Conservation (phyloP, 495 filamentous ascomycete species). For the Lophiostoma macrostomum region DNA sequence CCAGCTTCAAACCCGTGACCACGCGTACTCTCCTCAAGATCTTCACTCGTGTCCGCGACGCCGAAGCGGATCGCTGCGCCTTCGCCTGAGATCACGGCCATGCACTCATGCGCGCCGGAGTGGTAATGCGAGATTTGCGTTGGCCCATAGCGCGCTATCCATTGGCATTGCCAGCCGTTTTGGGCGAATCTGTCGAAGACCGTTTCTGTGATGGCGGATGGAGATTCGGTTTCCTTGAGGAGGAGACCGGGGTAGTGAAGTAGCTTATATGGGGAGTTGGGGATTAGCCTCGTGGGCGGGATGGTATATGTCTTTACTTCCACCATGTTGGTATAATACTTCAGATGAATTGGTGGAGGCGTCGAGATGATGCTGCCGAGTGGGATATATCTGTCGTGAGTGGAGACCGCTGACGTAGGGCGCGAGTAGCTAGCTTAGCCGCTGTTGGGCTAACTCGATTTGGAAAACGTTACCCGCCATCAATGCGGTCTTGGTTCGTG, state of each 20-base stretch:
- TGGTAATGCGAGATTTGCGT: conserved; percentile 44
- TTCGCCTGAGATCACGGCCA: conserved; percentile 41
- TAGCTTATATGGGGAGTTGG: conserved; percentile 38
- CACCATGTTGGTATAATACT: too few relatives aligned
- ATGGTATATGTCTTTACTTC: conserved; percentile 30
- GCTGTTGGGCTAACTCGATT: too few relatives aligned
- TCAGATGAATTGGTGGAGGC: too few relatives aligned
- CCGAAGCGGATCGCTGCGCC: conserved; percentile 41
- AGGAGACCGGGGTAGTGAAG: conserved; percentile 39
- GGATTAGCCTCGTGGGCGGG: conserved; percentile 37
- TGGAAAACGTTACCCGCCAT: too few relatives aligned
- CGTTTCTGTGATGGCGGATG: conserved; percentile 2
- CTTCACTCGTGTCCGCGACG: conserved; percentile 37
- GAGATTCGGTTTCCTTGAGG: conserved; percentile 5
- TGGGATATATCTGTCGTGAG: too few relatives aligned
- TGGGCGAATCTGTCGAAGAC: conserved; percentile 39
- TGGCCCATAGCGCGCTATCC: conserved; percentile 42
- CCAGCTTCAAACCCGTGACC: conserved; percentile 31
- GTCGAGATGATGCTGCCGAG: too few relatives aligned
- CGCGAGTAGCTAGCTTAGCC: too few relatives aligned
- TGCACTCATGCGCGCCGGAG: conserved; percentile 42
- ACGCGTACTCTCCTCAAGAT: conserved; percentile 34
- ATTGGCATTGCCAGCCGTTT: conserved; percentile 41
- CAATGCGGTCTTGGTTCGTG: too few relatives aligned
- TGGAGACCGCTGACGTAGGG: too few relatives aligned